Conservation (phyloP, 164 flowering plant species). For the Paratinospora sagittata region DNA sequence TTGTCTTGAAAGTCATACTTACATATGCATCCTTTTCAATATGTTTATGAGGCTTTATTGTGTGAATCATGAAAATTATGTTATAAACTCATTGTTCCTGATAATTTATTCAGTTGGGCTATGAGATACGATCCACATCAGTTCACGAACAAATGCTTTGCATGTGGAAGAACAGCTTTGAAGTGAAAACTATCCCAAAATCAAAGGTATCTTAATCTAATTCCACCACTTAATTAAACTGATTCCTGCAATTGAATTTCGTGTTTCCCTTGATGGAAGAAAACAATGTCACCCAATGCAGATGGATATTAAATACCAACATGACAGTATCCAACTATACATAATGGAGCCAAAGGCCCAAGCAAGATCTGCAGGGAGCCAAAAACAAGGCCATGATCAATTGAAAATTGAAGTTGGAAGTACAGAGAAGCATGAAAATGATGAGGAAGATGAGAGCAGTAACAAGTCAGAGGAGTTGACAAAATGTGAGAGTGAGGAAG, state of each 20-base stretch:
- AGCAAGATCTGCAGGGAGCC: conserved; percentile 10
- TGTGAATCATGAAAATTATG: neutral
- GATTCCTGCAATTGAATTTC: neutral
- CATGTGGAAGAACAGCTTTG: conserved; percentile 74
- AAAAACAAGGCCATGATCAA: conserved; percentile 6
- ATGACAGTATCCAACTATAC: conserved; percentile 80
- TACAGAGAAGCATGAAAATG: conserved; percentile 10
- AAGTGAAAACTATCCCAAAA: conserved; percentile 65
- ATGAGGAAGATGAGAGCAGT: conserved; percentile 15
- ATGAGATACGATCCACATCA: conserved; percentile 80
- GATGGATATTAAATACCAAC: conserved; percentile 84
- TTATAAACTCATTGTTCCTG: neutral
- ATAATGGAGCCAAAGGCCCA: conserved; percentile 48
- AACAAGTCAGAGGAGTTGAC: conserved; percentile 14
- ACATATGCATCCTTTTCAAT: conserved; percentile 40
- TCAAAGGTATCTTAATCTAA: conserved; percentile 44
- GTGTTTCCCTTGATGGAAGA: neutral
- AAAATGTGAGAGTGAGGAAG: conserved; percentile 16
- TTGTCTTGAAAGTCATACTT: neutral
- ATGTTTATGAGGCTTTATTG: neutral
- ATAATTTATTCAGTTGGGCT: conserved; percentile 59
- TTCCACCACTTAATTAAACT: neutral
- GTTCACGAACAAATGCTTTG: conserved; percentile 85
- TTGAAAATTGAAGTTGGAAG: conserved; percentile 18
- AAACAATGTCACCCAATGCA: conserved; percentile 23